Evolutionary conservation across 257 asterid species (phyloP).

Genomic region (Gentiana dahurica): DNA sequence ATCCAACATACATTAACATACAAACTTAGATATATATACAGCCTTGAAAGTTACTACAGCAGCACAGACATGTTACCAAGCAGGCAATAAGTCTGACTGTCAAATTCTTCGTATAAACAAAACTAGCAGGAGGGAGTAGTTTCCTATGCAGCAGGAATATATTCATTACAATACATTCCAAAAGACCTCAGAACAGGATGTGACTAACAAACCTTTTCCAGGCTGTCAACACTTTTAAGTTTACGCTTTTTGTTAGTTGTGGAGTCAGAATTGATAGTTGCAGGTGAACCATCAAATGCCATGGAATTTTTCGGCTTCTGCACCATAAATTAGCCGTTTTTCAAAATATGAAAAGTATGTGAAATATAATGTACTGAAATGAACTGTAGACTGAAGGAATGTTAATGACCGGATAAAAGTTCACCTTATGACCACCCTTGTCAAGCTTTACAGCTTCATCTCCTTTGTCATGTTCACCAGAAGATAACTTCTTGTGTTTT

Average conservation of each 20-base stretch:
- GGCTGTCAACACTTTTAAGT: conserved; percentile 33
- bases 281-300: conserved; percentile 26
- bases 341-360: neutral
- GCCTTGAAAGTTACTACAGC: no score
- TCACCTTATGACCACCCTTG: conserved; percentile 48
- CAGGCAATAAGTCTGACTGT: no score
- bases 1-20: no score
- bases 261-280: conserved; percentile 34
- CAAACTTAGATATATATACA: no score
- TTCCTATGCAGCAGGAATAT: no score
- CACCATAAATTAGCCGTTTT: conserved; percentile 6
- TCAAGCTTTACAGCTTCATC: conserved; percentile 20
- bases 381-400: neutral
- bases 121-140: no score
- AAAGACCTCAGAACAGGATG: conserved; percentile 8
- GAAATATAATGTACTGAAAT: neutral
- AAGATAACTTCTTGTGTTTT: conserved; percentile 48
- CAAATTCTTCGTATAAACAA: no score
- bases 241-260: conserved; percentile 54
- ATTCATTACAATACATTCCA: neutral
- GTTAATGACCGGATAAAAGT: conserved; percentile 10
- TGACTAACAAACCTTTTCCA: conserved; percentile 54
- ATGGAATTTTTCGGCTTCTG: conserved; percentile 51
- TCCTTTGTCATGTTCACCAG: conserved; percentile 27
- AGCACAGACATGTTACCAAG: no score